phyloP scores from a whole-genome alignment of 371 early-diverging fungal species.

The Parasitella parasitica region DNA sequence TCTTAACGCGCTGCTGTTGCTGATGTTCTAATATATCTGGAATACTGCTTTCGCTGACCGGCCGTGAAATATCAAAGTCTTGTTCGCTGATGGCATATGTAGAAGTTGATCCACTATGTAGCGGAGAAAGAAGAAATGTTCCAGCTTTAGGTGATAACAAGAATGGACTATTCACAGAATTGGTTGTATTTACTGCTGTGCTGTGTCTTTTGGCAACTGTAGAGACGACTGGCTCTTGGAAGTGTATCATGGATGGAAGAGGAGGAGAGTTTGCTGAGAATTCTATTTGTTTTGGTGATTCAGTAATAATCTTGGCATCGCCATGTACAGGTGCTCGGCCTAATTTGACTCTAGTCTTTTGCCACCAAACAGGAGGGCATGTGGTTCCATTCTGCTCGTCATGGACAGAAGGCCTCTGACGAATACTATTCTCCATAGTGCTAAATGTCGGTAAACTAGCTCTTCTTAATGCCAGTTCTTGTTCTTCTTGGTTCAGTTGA shows the following conservation, averaged over 20 bases:
- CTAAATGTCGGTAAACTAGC: not conserved
- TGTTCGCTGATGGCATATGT: not conserved
- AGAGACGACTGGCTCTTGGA: not conserved
- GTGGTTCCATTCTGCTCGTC: constrained; percentile 29
- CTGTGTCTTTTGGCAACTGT: not conserved
- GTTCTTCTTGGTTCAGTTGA: not conserved
- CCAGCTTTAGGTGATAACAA: not conserved
- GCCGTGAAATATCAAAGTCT: not conserved
- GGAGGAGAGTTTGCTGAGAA: not conserved
- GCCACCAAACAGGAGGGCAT: constrained; percentile 34
- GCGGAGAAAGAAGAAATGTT: not conserved
- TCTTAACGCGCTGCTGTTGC: not conserved
- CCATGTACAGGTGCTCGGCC: constrained; percentile 17
- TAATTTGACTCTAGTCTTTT: constrained; percentile 22
- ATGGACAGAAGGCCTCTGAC: constrained; percentile 8
- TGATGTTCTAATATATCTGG: not conserved
- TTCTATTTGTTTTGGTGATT: not conserved
- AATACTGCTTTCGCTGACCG: not conserved
- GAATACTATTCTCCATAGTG: not conserved
- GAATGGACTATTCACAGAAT: not conserved
- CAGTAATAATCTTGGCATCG: constrained; percentile 1
- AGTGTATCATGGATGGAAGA: not conserved
- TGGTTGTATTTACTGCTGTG: not conserved
- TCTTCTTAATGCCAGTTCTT: not conserved
- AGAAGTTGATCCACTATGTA: not conserved